A percentile compares a stretch with the other conserved stretches of the same genome.
phyloP scores from a whole-genome alignment of 495 filamentous ascomycete genomes.

The Sporormia fimetaria region DNA sequence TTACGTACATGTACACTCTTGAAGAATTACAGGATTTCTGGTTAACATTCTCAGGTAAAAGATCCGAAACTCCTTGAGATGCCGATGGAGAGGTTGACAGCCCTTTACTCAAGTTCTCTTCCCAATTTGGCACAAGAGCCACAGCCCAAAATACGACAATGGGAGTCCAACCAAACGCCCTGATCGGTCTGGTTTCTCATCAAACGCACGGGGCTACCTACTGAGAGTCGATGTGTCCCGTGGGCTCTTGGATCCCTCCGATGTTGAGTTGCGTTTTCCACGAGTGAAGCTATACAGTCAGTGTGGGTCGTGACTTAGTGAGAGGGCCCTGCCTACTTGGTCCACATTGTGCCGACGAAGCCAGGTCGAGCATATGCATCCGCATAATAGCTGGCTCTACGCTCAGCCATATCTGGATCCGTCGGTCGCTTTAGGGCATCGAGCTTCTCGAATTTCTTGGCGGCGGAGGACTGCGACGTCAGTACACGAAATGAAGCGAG shows the following conservation, averaged over 20 bases:
- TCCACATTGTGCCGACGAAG: conserved; percentile 17
- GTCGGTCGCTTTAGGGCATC: conserved; percentile 18
- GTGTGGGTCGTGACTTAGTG: conserved; percentile 34
- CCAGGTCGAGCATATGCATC: conserved; percentile 14
- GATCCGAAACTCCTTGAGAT: no score
- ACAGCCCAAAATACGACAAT: no score
- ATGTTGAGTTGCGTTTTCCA: conserved; percentile 1
- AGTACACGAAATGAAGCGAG: neutral
- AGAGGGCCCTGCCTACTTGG: conserved; percentile 9
- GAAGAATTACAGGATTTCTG: no score
- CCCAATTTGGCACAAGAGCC: no score
- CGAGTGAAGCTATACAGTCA: conserved; percentile 10
- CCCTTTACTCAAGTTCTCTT: no score
- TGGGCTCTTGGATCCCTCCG: conserved; percentile 3
- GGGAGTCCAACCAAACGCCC: no score
- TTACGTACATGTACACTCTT: no score
- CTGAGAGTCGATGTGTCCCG: conserved; percentile 15
- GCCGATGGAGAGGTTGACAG: no score
- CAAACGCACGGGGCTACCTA: no score
- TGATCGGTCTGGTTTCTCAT: no score
- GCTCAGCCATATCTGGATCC: conserved; percentile 3
- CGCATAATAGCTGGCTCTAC: conserved; percentile 10
- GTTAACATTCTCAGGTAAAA: no score
- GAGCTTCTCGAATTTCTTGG: conserved; percentile 10
- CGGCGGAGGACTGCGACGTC: conserved; percentile 12